These are phyloP conservation scores for Cladosporium phlei DNA, from an alignment of 2,329 filamentous ascomycete species.

Conservation along the genomic window DNA sequence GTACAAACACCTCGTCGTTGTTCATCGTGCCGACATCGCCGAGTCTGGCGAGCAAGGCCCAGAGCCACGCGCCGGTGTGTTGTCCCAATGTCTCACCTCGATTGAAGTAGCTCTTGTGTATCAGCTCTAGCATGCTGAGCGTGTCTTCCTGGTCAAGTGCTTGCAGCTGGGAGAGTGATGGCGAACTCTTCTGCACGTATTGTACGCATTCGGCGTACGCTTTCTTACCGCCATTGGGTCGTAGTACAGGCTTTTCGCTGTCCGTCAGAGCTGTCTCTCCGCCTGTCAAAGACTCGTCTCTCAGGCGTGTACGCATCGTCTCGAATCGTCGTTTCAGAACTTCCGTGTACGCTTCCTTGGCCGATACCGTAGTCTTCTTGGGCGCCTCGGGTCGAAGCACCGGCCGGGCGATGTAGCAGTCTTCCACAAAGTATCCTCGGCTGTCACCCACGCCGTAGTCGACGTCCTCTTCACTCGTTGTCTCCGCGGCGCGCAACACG, in stretches of 20 bases:
- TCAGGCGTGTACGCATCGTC: conserved; percentile 59
- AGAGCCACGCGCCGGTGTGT: conserved; percentile 75
- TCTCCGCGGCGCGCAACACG: conserved; percentile 21
- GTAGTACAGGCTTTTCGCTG: not conserved
- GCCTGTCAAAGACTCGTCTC: conserved; percentile 50
- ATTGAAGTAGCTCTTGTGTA: conserved; percentile 53
- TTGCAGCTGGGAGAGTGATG: conserved; percentile 47
- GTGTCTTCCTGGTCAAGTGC: conserved; percentile 60
- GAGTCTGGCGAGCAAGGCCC: conserved; percentile 72
- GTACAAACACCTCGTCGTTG: conserved; percentile 67
- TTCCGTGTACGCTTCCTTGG: conserved; percentile 63
- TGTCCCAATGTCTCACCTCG: conserved; percentile 56
- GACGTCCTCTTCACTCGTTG: conserved; percentile 29
- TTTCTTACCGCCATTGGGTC: conserved; percentile 47
- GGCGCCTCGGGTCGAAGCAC: conserved; percentile 30
- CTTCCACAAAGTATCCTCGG: conserved; percentile 68
- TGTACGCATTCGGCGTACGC: conserved; percentile 54
- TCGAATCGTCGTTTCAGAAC: conserved; percentile 62
- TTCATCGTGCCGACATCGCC: conserved; percentile 65
- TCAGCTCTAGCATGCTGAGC: conserved; percentile 58
- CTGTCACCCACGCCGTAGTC: conserved; percentile 50
- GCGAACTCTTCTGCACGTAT: conserved; percentile 37
- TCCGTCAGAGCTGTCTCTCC: conserved; percentile 37
- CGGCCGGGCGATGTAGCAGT: conserved; percentile 67
- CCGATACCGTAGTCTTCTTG: conserved; percentile 30